Evolutionary conservation across 176 grass and related monocot genomes (phyloP).

Genomic region (Pontederia crassipes): DNA sequence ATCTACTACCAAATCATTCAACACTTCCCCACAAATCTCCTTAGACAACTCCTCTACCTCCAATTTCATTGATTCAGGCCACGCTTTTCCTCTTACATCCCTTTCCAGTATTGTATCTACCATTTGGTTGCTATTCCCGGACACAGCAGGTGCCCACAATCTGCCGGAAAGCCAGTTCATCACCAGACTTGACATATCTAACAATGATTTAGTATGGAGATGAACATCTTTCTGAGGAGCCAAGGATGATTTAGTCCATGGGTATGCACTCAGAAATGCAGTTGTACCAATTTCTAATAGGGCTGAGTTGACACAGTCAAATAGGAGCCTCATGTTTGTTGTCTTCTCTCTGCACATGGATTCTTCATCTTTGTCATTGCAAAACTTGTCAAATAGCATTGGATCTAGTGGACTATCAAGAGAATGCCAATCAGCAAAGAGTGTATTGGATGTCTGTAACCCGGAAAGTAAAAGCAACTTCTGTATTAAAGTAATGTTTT

Average conservation of each 20-base stretch:
- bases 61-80: slow-evolving; percentile 32
- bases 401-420: slow-evolving; percentile 45
- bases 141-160: slow-evolving; percentile 11
- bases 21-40: slow-evolving; percentile 33
- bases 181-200: slow-evolving; percentile 36
- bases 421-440: slow-evolving; percentile 46
- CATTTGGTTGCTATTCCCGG: slow-evolving; percentile 18
- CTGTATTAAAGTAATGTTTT: slow-evolving; percentile 34
- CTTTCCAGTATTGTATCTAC: slow-evolving; percentile 43
- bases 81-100: slow-evolving; percentile 47
- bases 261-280: slow-evolving; percentile 24
- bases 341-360: slow-evolving; percentile 64
- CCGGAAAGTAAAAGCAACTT: slow-evolving; percentile 50
- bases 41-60: slow-evolving; percentile 39
- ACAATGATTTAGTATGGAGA: not conserved
- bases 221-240: slow-evolving; percentile 13
- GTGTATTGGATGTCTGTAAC: slow-evolving; percentile 27
- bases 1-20: slow-evolving; percentile 56
- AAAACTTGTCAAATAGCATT: slow-evolving; percentile 36
- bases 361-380: slow-evolving; percentile 55
- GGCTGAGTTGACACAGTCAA: slow-evolving; percentile 46
- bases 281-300: slow-evolving; percentile 48
- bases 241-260: slow-evolving; percentile 23
- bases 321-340: slow-evolving; percentile 66
- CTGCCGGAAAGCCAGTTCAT: slow-evolving; percentile 35